Percentiles rank a stretch among this genome's conserved stretches.
phyloP scores from a whole-genome alignment of 345 rosid genomes.

The Arabidopsis suecica region DNA sequence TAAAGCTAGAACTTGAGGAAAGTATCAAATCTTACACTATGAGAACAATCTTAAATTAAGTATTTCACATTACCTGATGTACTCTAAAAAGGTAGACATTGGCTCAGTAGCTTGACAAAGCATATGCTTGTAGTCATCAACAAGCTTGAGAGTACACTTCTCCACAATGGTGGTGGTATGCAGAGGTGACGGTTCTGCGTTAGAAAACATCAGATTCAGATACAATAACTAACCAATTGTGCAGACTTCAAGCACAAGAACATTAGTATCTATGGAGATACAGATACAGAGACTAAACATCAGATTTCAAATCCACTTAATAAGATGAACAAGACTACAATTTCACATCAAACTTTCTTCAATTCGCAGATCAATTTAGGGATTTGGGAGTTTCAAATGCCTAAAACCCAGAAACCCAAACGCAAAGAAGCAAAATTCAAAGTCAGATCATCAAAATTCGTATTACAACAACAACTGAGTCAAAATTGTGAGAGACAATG shows the following conservation, averaged over 20 bases:
- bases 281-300: background rate
- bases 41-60: background rate
- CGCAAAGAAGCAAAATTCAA: constrained; percentile 4
- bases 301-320: constrained; percentile 12
- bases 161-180: constrained; percentile 98
- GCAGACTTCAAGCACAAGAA: background rate
- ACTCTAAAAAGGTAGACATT: constrained; percentile 90
- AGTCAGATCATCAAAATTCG: background rate
- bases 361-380: background rate
- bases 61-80: constrained; percentile 66
- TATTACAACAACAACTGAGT: background rate
- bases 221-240: background rate
- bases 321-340: background rate
- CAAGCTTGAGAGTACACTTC: constrained; percentile 95
- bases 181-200: constrained; percentile 93
- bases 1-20: background rate
- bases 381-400: no score
- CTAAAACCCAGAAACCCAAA: constrained; percentile 35
- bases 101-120: constrained; percentile 97
- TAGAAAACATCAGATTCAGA: constrained; percentile 22
- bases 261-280: background rate
- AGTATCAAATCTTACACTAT: background rate
- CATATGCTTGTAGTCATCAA: constrained; percentile 98
- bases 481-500: background rate
- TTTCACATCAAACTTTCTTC: background rate